Evolutionary conservation across 768 basidiomycete species (phyloP).

Genomic region (Dioszegia aurantiaca): DNA sequence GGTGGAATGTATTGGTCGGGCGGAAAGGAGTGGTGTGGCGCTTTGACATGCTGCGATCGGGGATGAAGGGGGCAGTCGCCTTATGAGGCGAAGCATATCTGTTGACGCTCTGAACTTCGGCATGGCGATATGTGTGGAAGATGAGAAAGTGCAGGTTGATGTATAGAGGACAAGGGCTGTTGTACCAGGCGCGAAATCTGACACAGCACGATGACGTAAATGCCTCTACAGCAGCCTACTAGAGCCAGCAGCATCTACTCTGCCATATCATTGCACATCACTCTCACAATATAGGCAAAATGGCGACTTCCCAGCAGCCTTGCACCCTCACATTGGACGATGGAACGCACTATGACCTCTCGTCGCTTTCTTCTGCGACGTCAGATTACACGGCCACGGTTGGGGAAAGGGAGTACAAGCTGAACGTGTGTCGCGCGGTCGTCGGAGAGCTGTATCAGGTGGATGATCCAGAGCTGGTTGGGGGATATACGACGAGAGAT

Average conservation of each 20-base stretch:
- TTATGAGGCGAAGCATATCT: not conserved
- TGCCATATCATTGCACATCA: not conserved
- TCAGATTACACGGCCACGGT: slow-evolving; percentile 35
- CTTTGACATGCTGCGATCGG: not conserved
- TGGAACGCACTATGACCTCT: slow-evolving; percentile 51
- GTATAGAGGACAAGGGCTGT: no score
- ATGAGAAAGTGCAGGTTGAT: not conserved
- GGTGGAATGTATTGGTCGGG: slow-evolving; percentile 21
- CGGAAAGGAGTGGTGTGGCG: not conserved
- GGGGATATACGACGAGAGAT: slow-evolving; percentile 34
- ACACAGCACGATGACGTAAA: slow-evolving; percentile 1
- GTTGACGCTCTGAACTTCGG: not conserved
- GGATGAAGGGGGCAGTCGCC: not conserved
- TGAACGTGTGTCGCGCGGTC: slow-evolving; percentile 49
- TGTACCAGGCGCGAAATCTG: not conserved
- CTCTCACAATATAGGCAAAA: not conserved
- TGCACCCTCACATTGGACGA: slow-evolving; percentile 47
- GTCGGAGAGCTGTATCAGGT: slow-evolving; percentile 46
- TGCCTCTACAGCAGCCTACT: no score
- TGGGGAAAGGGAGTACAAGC: slow-evolving; percentile 39
- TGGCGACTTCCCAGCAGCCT: slow-evolving; percentile 14
- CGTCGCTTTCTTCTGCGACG: slow-evolving; percentile 39
- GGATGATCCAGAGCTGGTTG: slow-evolving; percentile 42
- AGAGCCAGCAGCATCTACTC: no score
- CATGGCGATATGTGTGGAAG: no score